Conservation (phyloP, 306 rosid species). For the Castanospermum australe region DNA sequence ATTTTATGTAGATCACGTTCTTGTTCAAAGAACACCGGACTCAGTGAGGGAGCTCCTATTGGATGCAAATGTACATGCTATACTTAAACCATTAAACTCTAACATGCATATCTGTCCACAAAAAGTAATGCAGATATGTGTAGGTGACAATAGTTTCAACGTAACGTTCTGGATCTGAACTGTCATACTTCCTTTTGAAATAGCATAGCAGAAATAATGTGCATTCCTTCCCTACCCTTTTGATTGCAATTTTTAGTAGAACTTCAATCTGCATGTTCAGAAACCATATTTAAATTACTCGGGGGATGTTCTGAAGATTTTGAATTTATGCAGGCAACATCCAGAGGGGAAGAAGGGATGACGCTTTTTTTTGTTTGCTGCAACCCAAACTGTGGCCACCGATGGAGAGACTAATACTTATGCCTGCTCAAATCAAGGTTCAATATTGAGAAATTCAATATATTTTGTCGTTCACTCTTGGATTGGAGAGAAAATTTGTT, state of each 20-base stretch:
- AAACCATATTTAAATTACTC: neutral
- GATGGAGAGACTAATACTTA: conserved; percentile 60
- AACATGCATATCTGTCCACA: neutral
- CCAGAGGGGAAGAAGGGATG: conserved; percentile 83
- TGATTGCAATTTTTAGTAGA: conserved; percentile 3
- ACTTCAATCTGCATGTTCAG: neutral
- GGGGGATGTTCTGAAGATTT: conserved; percentile 2
- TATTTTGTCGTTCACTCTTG: neutral
- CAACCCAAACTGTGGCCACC: conserved; percentile 74
- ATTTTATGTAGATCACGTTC: neutral
- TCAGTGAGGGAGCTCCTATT: neutral
- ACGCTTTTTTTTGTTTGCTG: conserved; percentile 79
- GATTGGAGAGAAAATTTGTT: neutral
- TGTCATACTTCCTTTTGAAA: neutral
- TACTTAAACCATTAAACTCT: neutral
- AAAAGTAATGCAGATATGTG: neutral
- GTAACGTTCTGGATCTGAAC: neutral
- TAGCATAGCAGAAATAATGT: neutral
- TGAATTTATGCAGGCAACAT: conserved; percentile 55
- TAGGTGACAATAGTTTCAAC: neutral
- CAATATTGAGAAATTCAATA: neutral
- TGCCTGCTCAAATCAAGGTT: neutral
- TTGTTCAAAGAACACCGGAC: neutral
- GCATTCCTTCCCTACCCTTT: neutral
- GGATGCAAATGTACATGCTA: neutral